Evolutionary conservation across 192 early-diverging fungal species (phyloP), one percentile per base, ranked within the genome.

Genomic region (Obelidium mucronatum): DNA sequence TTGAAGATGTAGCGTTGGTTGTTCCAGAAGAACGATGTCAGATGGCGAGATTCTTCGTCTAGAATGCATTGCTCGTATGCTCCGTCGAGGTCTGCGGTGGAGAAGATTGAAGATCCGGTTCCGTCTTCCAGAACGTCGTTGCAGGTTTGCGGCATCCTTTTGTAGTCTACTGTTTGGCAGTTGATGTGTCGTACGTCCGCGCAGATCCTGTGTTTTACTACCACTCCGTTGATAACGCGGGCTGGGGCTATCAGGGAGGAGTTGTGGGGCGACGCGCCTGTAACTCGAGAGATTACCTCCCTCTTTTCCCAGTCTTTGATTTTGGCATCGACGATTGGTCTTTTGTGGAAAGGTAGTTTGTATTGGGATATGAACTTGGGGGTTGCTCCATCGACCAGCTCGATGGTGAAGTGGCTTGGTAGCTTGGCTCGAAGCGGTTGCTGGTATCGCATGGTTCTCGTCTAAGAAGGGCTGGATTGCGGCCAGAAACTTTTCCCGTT

Each of bases 11-110:
- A 36, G 33, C 30, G 30, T 63, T 63, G 3, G 30, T 31, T 31
- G 17, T 63, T 63, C 61, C 61, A 63, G 30, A 15, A 36, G 34
- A 63, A 63, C 8, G 61, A 36, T 5, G 61, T 63, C 33, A 63
- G 24, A 24, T 36, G 61, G 3, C 36, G 61, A 24, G 13, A 17
- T 36, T 35, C 61, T 30, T 15, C n/a, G 2, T 15, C 33, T 5
- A 63, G 30, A 24, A 31, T 63, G 34, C 13, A 36, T 31, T 63
- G 61, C 6, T 63, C n/a, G 61, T 63, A 63, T 3, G 61, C 61
- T 15, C 61, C 61, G 30, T 63, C 61, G 8, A 63, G 36, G 36
- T 63, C 61, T 2, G 31, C 17, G 2, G 61, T 39, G 28, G 61
- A 63, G 61, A 63, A 63, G n/a, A 63, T 15, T 15, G 11, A 4